Base-by-base conservation (phyloP, 352 stramenopile genomes). In the Ophiocytium majus region DNA sequence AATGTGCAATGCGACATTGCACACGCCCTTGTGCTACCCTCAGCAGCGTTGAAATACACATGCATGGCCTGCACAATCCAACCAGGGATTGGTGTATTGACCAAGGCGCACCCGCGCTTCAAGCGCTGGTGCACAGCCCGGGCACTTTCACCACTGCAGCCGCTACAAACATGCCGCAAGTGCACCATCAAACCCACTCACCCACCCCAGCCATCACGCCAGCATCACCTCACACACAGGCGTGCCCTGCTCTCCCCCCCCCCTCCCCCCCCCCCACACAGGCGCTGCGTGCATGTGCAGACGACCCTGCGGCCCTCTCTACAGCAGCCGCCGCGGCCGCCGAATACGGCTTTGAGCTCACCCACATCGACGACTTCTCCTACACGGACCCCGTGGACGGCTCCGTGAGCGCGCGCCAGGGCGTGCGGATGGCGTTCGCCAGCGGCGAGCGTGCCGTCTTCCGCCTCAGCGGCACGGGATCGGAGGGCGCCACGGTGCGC, bases 311-410 rank as follows among this genome's bases (percentile, higher is more conserved):
- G 5, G 35, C 35, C 35, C 14, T 78, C 35, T 5, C 32, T 43
- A 14, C 66, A 5, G 5, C 35, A 5, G 32, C 32, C 35, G 35
- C 32, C 32, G 35, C 66, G 5, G 66, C 66, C 32, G 10, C 5
- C 5, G 5, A 35, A 14, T 14, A 10, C 28, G 75, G 75, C 75
- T 37, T 81, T 9, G 32, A 81, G 49, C 37, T 92, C 23, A 74
- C 81, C 32, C 50, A 75, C 23, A 84, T 90, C 23, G 94, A 97
- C 86, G 94, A 98, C 91, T 98, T 98, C 85, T 94, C 93, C 86
- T 99, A 99, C 92, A 94, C 94, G 79, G 97, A 99, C 92, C 96
- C 97, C 31, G 96, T 99, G 49, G 97, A 99, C 88, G 96, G 95
- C 88, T 98, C 93, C 85, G 89, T 97, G 83, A 97, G 96, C 37